Evolutionary conservation across 352 stramenopile genomes (phyloP), one percentile per base, ranked within the genome.

Genomic region (Sclerospora graminicola): DNA sequence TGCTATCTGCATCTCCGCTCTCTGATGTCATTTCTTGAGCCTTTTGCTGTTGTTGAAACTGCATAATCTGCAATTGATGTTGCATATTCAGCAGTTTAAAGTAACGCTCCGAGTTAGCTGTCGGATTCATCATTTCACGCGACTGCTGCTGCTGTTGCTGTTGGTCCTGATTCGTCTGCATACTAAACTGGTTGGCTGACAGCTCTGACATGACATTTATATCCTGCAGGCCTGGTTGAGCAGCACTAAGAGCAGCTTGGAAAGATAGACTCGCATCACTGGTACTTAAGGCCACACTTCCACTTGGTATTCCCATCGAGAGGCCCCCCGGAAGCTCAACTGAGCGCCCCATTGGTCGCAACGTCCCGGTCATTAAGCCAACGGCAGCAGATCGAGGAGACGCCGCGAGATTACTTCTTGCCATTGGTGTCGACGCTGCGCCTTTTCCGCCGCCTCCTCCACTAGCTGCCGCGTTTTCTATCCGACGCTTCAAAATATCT

Each of bases 51-150:
- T 92, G 77, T 42, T 89, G 78, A 46, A 90, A 51, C 42, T 92
- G 78, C 57, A 89, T 81, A 51, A 92, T 78, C 43, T 92, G 81
- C 16, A 92, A 50, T 53, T 92, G 81, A 36, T 92, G 81, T 40
- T 92, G 81, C 65, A 89, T 82, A 41, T 86, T 89, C 10, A 89
- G 55, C 21, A 92, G 60, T 50, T 86, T 86, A 33, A 92, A 61
- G 45, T 92, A 92, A 6, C 71, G 78, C 33, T 90, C 71, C 7
- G 78, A 76, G 41, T 70, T 89, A 4, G 71, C 63, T 26, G 64
- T 31, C 1, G 51, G 51, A 7, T 59, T 63, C 14, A 66, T 56
- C 45, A 71, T 65, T 34, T 82, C 72, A n/a, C 69, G 51, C 11
- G 57, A 57, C 19, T 74, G 62, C 28, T 74, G 62, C 29, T 69